Conservation (phyloP, 2,329 filamentous ascomycete genomes). For the Colletotrichum lindemuthianum region DNA sequence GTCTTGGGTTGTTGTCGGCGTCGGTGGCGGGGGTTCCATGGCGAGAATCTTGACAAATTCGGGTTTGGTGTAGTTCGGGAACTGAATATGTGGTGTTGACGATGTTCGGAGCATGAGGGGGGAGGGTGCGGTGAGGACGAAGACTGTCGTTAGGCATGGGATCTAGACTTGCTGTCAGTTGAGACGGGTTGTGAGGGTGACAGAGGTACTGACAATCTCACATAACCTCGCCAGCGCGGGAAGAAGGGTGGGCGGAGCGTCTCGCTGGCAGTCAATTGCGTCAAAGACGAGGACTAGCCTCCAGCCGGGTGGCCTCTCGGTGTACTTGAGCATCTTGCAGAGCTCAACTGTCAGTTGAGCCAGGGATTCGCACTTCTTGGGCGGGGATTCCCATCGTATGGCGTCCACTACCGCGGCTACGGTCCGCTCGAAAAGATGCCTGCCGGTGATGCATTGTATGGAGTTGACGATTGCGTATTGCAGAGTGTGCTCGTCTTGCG, state of each 20-base stretch:
- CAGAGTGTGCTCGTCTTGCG: conserved; percentile 55
- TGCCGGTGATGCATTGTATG: conserved; percentile 79
- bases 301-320: conserved; percentile 47
- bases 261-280: conserved; percentile 84
- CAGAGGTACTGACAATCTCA: conserved; percentile 70
- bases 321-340: conserved; percentile 67
- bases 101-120: conserved; percentile 75
- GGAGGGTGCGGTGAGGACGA: conserved; percentile 79
- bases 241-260: conserved; percentile 80
- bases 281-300: conserved; percentile 89
- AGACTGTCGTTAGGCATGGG: conserved; percentile 78
- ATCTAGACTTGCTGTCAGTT: conserved; percentile 64
- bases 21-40: conserved; percentile 55
- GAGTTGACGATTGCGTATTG: conserved; percentile 73
- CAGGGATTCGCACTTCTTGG: conserved; percentile 80
- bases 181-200: conserved; percentile 27
- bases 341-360: conserved; percentile 81
- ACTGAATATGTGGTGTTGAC: conserved; percentile 76
- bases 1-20: conserved; percentile 60
- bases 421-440: conserved; percentile 81
- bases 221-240: conserved; percentile 84
- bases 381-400: conserved; percentile 58
- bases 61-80: conserved; percentile 83
- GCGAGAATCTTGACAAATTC: conserved; percentile 83
- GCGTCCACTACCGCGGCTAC: conserved; percentile 67